These are phyloP conservation scores for Phytopythium helicoides DNA, from an alignment of 352 stramenopile genomes.

Conservation along the genomic window DNA sequence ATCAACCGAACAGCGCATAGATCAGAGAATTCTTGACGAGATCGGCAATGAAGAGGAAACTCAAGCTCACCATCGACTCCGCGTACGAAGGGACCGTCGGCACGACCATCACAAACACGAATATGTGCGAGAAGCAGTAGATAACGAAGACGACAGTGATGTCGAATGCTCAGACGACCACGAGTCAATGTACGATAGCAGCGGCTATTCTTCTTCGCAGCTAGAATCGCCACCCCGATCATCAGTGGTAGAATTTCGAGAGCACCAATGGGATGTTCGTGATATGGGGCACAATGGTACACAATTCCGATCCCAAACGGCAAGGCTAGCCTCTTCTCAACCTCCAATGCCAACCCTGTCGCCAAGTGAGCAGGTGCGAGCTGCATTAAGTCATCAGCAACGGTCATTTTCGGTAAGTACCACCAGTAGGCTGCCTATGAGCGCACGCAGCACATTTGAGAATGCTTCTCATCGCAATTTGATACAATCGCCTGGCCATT, in stretches of 20 bases:
- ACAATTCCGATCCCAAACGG: neutral
- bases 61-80: neutral
- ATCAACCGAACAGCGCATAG: neutral
- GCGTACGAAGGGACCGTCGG: neutral
- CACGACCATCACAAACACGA: neutral
- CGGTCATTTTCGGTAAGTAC: constrained; percentile 13
- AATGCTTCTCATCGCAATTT: neutral
- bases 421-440: neutral
- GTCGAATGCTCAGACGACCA: neutral
- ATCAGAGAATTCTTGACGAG: neutral
- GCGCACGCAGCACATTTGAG: neutral
- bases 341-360: constrained; percentile 34
- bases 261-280: neutral
- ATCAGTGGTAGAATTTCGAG: neutral
- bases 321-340: constrained; percentile 1
- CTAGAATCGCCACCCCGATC: neutral
- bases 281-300: neutral
- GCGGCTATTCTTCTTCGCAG: neutral
- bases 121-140: neutral
- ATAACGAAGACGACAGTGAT: neutral
- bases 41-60: neutral
- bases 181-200: neutral
- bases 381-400: constrained; percentile 41
- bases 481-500: neutral
- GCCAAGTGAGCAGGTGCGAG: constrained; percentile 52